A percentile compares a stretch with the other conserved stretches of the same genome.
phyloP scores from a whole-genome alignment of 2,329 filamentous ascomycete species.

The Magnaporthiopsis incrustans region DNA sequence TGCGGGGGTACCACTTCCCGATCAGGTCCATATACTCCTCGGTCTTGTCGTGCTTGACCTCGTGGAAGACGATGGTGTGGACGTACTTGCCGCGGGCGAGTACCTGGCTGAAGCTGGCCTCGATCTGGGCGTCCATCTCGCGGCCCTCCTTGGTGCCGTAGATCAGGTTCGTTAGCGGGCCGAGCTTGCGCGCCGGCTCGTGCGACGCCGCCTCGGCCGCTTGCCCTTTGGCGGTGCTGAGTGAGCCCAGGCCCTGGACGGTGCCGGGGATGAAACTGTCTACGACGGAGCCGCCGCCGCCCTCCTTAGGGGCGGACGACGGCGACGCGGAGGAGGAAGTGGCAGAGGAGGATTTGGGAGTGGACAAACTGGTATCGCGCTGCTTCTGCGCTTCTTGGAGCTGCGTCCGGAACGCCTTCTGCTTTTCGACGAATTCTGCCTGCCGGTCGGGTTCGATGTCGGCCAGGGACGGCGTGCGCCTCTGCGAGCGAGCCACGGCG shows the following conservation, averaged over 20 bases:
- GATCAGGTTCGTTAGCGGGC: constrained; percentile 76
- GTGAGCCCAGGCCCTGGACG: constrained; percentile 51
- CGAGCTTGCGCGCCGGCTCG: constrained; percentile 57
- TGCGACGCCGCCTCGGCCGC: constrained; percentile 49
- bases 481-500: constrained; percentile 29
- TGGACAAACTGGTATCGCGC: constrained; percentile 73
- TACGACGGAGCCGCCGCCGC: constrained; percentile 17
- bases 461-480: constrained; percentile 64
- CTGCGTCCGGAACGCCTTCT: constrained; percentile 79
- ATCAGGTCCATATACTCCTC: constrained; percentile 91
- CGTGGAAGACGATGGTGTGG: constrained; percentile 93
- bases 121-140: constrained; percentile 90
- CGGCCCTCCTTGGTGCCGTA: constrained; percentile 95
- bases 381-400: constrained; percentile 70
- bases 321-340: constrained; percentile 16
- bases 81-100: constrained; percentile 96
- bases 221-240: constrained; percentile 49
- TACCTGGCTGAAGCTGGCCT: constrained; percentile 91
- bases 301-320: constrained; percentile 27
- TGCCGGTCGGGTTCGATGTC: constrained; percentile 71
- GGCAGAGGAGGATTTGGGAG: constrained; percentile 34
- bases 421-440: constrained; percentile 70
- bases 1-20: constrained; percentile 83
- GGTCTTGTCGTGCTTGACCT: constrained; percentile 90
- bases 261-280: constrained; percentile 12